phyloP scores from a whole-genome alignment of 2,329 filamentous ascomycete species.

The Penicillium sp. region DNA sequence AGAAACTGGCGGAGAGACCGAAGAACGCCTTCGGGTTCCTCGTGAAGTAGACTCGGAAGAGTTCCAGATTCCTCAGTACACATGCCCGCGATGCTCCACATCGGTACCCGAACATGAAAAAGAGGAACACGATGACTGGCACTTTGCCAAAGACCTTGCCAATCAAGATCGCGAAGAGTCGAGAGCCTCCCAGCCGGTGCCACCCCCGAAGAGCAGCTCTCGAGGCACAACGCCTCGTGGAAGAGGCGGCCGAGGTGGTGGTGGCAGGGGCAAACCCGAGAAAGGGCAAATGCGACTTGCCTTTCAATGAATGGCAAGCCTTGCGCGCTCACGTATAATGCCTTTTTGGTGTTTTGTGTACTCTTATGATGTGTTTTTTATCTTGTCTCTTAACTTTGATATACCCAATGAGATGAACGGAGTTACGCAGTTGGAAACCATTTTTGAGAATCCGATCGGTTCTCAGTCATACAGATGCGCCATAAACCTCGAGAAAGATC shows the following conservation, averaged over 20 bases:
- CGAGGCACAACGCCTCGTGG: constrained; percentile 22
- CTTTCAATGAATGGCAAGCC: constrained; percentile 29
- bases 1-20: background rate
- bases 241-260: constrained; percentile 26
- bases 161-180: constrained; percentile 57
- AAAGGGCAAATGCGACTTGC: constrained; percentile 39
- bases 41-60: background rate
- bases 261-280: constrained; percentile 32
- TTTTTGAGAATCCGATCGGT: background rate
- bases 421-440: too few relatives aligned
- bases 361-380: background rate
- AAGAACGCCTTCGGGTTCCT: background rate
- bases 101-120: constrained; percentile 59
- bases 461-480: background rate
- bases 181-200: constrained; percentile 17
- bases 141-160: constrained; percentile 86
- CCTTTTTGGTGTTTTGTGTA: background rate
- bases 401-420: constrained; percentile 7
- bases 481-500: background rate
- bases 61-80: constrained; percentile 31
- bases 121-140: constrained; percentile 87
- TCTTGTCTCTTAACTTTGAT: background rate
- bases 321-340: background rate
- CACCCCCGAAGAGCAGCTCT: constrained; percentile 12
- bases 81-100: constrained; percentile 68